phyloP scores from a whole-genome alignment of 2,329 filamentous ascomycete genomes.

The Verticillium longisporum region DNA sequence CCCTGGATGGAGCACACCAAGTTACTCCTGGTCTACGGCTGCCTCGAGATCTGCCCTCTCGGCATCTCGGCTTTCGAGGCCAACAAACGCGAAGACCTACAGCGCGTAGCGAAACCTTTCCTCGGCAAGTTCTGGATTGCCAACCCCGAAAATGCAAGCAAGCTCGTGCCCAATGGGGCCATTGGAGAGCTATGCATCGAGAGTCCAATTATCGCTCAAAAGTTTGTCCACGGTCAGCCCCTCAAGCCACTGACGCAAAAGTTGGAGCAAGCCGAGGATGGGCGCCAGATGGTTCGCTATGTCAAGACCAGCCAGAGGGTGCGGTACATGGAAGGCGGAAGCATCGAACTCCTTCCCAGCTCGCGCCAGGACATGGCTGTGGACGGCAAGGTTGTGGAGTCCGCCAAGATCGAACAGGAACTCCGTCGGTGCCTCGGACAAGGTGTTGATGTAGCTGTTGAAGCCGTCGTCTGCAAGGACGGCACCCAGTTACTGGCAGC shows the following conservation, averaged over 20 bases:
- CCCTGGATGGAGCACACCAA: conserved; percentile 38
- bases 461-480: conserved; percentile 38
- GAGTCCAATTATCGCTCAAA: conserved; percentile 40
- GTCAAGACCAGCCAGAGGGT: conserved; percentile 46
- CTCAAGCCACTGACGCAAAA: conserved; percentile 19
- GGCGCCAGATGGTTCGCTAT: conserved; percentile 25
- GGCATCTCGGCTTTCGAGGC: conserved; percentile 42
- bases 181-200: conserved; percentile 55
- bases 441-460: conserved; percentile 40
- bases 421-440: conserved; percentile 39
- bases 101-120: conserved; percentile 39
- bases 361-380: conserved; percentile 33
- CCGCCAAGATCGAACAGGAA: conserved; percentile 38
- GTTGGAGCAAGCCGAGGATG: conserved; percentile 13
- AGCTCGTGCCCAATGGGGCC: conserved; percentile 45
- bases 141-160: conserved; percentile 42
- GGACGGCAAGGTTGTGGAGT: conserved; percentile 30
- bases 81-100: conserved; percentile 25
- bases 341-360: conserved; percentile 40
- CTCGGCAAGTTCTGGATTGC: conserved; percentile 45
- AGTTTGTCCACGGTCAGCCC: conserved; percentile 21
- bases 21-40: conserved; percentile 44
- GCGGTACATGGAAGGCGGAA: conserved; percentile 39
- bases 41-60: conserved; percentile 43
- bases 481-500: conserved; percentile 34